These are phyloP conservation scores for Lactuca saligna DNA, from an alignment of 129 eudicot genomes.

Conservation along the genomic window DNA sequence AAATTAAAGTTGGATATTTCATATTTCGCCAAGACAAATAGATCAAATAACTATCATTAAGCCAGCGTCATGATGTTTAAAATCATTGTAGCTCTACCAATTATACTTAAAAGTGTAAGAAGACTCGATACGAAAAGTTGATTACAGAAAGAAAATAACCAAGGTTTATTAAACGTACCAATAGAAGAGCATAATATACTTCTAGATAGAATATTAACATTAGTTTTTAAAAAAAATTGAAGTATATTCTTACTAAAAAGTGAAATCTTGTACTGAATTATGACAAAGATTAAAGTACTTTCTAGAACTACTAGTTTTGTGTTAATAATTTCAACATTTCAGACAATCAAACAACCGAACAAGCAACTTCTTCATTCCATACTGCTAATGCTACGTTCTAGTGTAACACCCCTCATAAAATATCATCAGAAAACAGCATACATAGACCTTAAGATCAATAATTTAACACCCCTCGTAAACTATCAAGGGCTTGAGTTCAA, in stretches of 20 bases:
- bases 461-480: neutral
- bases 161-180: constrained; percentile 2
- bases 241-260: neutral
- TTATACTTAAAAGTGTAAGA: too few relatives aligned
- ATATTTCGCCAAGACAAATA: too few relatives aligned
- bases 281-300: neutral
- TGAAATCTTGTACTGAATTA: neutral
- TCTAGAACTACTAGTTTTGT: neutral
- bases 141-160: too few relatives aligned
- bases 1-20: neutral
- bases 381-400: neutral
- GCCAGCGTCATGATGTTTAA: too few relatives aligned
- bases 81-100: too few relatives aligned
- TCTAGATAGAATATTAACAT: neutral
- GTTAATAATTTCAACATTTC: neutral
- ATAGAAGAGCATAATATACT: neutral
- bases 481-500: neutral
- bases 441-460: too few relatives aligned
- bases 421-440: too few relatives aligned
- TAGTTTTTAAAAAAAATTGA: neutral
- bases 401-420: too few relatives aligned
- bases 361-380: neutral
- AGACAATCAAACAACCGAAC: too few relatives aligned
- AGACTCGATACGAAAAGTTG: neutral
- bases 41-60: too few relatives aligned